Base-by-base conservation (phyloP, 2,329 filamentous ascomycete genomes). In the Phialocephala sp. region DNA sequence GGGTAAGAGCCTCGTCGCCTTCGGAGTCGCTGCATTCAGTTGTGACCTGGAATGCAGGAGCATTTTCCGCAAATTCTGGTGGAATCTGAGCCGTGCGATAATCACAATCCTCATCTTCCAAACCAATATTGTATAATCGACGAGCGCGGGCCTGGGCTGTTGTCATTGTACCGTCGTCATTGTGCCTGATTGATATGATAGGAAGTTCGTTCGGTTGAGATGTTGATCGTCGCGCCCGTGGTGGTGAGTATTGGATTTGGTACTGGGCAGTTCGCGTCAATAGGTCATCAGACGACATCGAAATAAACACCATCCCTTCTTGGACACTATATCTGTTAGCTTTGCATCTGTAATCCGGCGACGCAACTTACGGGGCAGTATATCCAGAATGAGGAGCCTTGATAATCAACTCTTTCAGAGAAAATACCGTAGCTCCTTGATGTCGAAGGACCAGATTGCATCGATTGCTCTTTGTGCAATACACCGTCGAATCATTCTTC, bases 281-380 rank as follows among this genome's bases (percentile, higher is more conserved):
- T 1, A 95, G 81, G 66, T 95, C 89, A 71, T 96, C 89, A 43
- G 89, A 86, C 47, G 88, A 86, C 94, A 97, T 97, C 55, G 92
- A 87, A 35, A 98, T 85, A 75, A 97, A 97, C 0, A 98, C 87
- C 85, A 97, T 90, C 54, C 95, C 94, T 83, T 97, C 91, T 78
- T 94, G 90, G 61, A 97, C 89, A 62, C 92, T 94, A 24, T 1
- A 36, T 76, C 64, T 32, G 52, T 75, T 70, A 73, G 67, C 60
- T 63, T 62, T 50, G 15, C 9, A 20, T 12, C 18, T 2, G 8
- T 3, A 47, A 32, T 18, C 18, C 35, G 32, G 24, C 27, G 37
- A n/a, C 41, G 11, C 27, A 64, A 87, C 92, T 79, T 87, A 96
- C 91, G 93, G 93, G 72, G 92, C 89, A 66, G 93, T 94, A 77